Base-by-base conservation (phyloP, 2,329 filamentous ascomycete species). In the Aspergillus hortae region DNA sequence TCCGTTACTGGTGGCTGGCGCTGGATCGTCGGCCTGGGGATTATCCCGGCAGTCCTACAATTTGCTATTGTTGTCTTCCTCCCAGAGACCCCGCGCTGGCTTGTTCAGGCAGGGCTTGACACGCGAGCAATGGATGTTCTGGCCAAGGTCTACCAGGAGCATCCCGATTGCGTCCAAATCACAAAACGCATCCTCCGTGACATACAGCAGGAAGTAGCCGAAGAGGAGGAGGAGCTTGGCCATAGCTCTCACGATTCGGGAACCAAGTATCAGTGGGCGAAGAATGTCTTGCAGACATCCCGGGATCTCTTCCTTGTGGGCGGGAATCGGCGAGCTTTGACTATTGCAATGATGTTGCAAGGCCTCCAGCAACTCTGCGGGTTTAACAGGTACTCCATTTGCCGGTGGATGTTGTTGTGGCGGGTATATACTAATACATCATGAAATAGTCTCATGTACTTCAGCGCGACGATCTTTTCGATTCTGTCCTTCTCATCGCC, bases 11-110 rank as follows among this genome's bases (percentile, higher is more conserved):
- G 79, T 11, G 90, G 88, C 1, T 97, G 92, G 92, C 79, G 90
- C 46, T 95, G 89, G 86, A 92, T 96, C 82, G 91, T 96, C 0
- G 92, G 92, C 0, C 71, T 96, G 0, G 92, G 92, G 0, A 88
- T 88, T 7, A 56, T 87, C 23, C 92, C 92, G 0, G 92, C 91
- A 0, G 68, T 82, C 0, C 50, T 91, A 3, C 92, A 96, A 67
- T 81, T 83, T 4, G 67, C 78, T 0, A 74, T 95, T 49, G 74
- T 96, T 53, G 61, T 84, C 2, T 77, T 84, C 47, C 87, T 96
- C 81, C 91, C 91, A 0, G 92, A 97, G 72, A 95, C 89, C 11
- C 92, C 92, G 32, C 80, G 92, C 21, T 96, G 90, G 87, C 78
- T 96, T 19, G 85, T 95, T 17, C 86, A 85, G 66, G 83, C 80